Percentiles rank a stretch among this genome's conserved stretches.
phyloP scores from a whole-genome alignment of 2,329 filamentous ascomycete species.

The Pseudomassariella vexata region DNA sequence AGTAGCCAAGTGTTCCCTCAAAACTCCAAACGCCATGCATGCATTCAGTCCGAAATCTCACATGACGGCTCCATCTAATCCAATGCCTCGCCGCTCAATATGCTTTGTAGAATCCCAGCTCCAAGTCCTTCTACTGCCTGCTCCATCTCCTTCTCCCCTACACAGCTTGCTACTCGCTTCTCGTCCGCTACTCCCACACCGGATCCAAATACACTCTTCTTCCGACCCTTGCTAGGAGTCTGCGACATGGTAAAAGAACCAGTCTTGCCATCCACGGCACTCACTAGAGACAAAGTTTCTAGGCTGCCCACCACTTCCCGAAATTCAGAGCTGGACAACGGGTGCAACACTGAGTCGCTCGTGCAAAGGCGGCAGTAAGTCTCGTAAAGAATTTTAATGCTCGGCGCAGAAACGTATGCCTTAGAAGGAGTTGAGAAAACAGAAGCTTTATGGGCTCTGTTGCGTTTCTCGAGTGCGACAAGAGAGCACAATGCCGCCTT shows the following conservation, averaged over 20 bases:
- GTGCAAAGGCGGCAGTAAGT: constrained; percentile 80
- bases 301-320: constrained; percentile 85
- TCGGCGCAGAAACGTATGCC: constrained; percentile 59
- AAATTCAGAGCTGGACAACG: constrained; percentile 87
- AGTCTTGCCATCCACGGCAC: constrained; percentile 61
- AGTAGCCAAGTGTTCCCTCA: background rate
- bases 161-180: constrained; percentile 70
- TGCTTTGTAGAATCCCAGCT: constrained; percentile 55
- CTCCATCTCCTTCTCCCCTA: constrained; percentile 74
- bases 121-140: constrained; percentile 60
- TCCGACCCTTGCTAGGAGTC: constrained; percentile 66
- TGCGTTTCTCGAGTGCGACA: constrained; percentile 76
- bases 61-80: constrained; percentile 32
- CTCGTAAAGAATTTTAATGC: constrained; percentile 76
- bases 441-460: constrained; percentile 40
- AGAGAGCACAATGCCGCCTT: constrained; percentile 90
- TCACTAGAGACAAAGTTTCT: constrained; percentile 80
- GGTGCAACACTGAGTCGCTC: constrained; percentile 81
- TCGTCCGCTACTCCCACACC: constrained; percentile 58
- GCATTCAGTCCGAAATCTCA: constrained; percentile 7
- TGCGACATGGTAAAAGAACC: constrained; percentile 59
- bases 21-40: constrained; percentile 15
- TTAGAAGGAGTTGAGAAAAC: constrained; percentile 55
- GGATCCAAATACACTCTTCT: constrained; percentile 43
- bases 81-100: constrained; percentile 55